Evolutionary conservation across 176 grass and related monocot species (phyloP).

Genomic region (Olyra latifolia): DNA sequence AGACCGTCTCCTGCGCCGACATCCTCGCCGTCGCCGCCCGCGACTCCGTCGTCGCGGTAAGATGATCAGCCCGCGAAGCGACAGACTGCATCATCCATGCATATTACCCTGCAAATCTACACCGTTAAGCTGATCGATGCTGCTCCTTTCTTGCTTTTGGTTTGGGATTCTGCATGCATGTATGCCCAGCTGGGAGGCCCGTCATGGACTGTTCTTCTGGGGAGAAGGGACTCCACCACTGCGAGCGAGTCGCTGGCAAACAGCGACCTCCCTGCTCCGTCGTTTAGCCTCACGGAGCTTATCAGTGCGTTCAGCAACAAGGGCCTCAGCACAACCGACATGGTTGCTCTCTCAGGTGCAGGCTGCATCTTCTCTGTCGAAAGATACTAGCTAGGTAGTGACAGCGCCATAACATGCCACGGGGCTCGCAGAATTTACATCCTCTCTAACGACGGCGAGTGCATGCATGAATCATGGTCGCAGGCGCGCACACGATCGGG

Average conservation of each 20-base stretch:
- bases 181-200: slow-evolving; percentile 39
- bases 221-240: slow-evolving; percentile 23
- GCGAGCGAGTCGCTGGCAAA: slow-evolving; percentile 27
- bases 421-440: too few relatives aligned
- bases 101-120: too few relatives aligned
- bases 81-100: neutral
- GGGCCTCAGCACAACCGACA: slow-evolving; percentile 1
- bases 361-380: too few relatives aligned
- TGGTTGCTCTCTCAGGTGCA: slow-evolving; percentile 38
- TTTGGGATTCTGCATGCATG: neutral
- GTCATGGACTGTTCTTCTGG: slow-evolving; percentile 26
- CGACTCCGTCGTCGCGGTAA: slow-evolving; percentile 64
- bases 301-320: neutral
- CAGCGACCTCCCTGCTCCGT: neutral
- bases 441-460: too few relatives aligned
- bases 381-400: too few relatives aligned
- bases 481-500: slow-evolving; percentile 63
- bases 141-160: too few relatives aligned
- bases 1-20: slow-evolving; percentile 82
- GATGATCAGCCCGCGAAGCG: neutral
- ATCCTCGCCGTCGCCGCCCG: slow-evolving; percentile 71
- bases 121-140: too few relatives aligned
- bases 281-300: slow-evolving; percentile 22
- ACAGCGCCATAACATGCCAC: too few relatives aligned
- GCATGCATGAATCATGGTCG: neutral